phyloP scores from a whole-genome alignment of 352 stramenopile species.

The Phytophthora boehmeriae region DNA sequence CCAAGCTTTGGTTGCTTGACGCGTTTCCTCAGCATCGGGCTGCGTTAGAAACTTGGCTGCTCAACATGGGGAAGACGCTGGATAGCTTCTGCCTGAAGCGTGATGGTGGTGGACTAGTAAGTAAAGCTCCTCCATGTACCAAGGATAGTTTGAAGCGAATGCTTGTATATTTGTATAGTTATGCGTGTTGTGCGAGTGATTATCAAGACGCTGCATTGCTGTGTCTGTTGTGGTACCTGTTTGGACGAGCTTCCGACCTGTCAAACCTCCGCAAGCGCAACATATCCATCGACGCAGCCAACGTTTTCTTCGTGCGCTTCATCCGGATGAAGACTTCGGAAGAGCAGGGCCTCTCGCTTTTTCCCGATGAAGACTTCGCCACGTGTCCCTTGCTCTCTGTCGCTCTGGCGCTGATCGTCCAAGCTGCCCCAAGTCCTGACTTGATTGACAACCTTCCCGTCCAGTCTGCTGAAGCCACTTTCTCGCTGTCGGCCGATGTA shows the following conservation, averaged over 20 bases:
- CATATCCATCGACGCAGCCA: constrained; percentile 15
- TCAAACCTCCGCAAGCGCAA: constrained; percentile 24
- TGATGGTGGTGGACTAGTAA: constrained; percentile 5
- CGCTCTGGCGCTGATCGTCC: constrained; percentile 12
- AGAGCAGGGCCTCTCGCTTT: constrained; percentile 34
- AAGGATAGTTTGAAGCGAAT: constrained; percentile 2
- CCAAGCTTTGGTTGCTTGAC: too few relatives aligned
- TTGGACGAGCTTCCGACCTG: constrained; percentile 28
- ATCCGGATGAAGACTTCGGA: constrained; percentile 36
- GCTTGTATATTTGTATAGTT: constrained; percentile 6
- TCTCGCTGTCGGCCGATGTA: background rate
- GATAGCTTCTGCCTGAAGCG: background rate
- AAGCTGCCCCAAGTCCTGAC: background rate
- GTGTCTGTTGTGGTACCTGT: background rate
- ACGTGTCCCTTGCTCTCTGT: constrained; percentile 30
- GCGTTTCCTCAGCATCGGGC: too few relatives aligned
- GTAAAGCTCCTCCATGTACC: constrained; percentile 6
- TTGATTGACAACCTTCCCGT: constrained; percentile 17
- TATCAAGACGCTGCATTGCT: constrained; percentile 26
- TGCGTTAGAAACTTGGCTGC: too few relatives aligned
- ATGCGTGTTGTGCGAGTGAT: constrained; percentile 10
- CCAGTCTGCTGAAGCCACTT: background rate
- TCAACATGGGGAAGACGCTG: too few relatives aligned
- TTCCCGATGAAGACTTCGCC: constrained; percentile 16
- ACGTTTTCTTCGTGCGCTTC: constrained; percentile 35